Evolutionary conservation across 2,329 filamentous ascomycete genomes (phyloP), one percentile per base, ranked within the genome.

Genomic region (Phaeosphaeria sp.): DNA sequence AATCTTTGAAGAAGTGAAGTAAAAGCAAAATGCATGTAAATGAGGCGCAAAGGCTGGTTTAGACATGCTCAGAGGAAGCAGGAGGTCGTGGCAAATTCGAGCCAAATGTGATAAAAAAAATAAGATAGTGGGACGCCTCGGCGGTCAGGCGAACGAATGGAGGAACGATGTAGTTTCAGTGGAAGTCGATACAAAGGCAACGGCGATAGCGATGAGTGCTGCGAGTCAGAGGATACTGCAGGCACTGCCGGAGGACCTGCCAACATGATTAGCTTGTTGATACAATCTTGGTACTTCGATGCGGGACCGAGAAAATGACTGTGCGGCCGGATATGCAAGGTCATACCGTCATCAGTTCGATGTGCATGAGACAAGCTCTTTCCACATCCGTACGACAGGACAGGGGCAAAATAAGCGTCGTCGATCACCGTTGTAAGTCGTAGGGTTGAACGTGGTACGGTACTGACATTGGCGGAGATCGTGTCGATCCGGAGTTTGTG

Each of bases 181-280:
- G 48, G 55, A 55, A n/a, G 60, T 62, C 30, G 63, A 50, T 15
- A 64, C 42, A 18, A 66, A 27, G 21, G 67, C 63, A 44, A 71
- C 46, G 51, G 60, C 56, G 27, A 75, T 56, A 27, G 67, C 54
- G 41, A 74, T 41, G 36, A 72, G 54, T 25, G 67, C 62, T 42
- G 64, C 47, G 54, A 75, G 73, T 76, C 72, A 76, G 43, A 76
- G 64, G 64, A 76, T 74, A 46, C 64, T 73, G 59, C 73, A 76
- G 27, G 69, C 56, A 46, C 64, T 73, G 49, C 73, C 70, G 18
- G 69, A 68, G 17, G 69, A 69, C 72, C 73, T 76, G 46, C 21
- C 33, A 55, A 21, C 7, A 22, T 67, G 50, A 69, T 60, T 53
- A 44, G 21, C 20, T 55, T 18, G 21, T 44, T 36, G 27, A 30